phyloP scores from a whole-genome alignment of 352 stramenopile species.

The Phytopythium delawarense region DNA sequence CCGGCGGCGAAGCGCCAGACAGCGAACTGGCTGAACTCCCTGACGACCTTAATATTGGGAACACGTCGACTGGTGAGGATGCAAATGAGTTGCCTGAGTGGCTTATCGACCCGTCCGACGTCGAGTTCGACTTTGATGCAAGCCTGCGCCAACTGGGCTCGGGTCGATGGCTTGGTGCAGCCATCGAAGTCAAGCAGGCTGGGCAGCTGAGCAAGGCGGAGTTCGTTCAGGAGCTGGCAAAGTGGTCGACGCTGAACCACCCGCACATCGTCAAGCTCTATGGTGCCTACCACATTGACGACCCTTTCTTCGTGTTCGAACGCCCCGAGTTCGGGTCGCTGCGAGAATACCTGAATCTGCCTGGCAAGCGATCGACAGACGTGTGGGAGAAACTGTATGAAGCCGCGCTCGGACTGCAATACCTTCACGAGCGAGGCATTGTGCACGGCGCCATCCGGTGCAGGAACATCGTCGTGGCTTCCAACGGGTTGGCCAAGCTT shows the following conservation, averaged over 20 bases:
- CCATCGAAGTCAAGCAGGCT: conserved; percentile 8
- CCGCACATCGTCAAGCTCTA: conserved; percentile 30
- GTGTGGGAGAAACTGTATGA: conserved; percentile 21
- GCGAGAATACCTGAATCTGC: conserved; percentile 5
- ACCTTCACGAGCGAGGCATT: conserved; percentile 33
- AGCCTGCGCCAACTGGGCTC: neutral
- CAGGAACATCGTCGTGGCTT: conserved; percentile 23
- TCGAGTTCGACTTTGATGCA: conserved; percentile 5
- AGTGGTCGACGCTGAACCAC: conserved; percentile 26
- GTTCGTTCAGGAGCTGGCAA: conserved; percentile 11
- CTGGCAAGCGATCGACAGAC: conserved; percentile 1
- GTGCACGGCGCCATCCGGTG: conserved; percentile 67
- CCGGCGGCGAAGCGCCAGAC: neutral
- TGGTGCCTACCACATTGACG: conserved; percentile 23
- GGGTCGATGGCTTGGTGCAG: conserved; percentile 7
- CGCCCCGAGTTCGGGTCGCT: neutral
- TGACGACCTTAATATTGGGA: neutral
- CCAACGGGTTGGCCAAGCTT: conserved; percentile 9
- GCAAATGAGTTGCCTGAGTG: neutral
- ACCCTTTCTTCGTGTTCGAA: conserved; percentile 27
- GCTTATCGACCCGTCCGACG: conserved; percentile 5
- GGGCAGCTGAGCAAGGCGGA: neutral
- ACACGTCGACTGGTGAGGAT: neutral
- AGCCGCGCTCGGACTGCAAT: conserved; percentile 35
- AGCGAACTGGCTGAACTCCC: neutral